These are phyloP conservation scores for Fusarium nematophilum DNA, from an alignment of 2,329 filamentous ascomycete species.

Conservation along the genomic window DNA sequence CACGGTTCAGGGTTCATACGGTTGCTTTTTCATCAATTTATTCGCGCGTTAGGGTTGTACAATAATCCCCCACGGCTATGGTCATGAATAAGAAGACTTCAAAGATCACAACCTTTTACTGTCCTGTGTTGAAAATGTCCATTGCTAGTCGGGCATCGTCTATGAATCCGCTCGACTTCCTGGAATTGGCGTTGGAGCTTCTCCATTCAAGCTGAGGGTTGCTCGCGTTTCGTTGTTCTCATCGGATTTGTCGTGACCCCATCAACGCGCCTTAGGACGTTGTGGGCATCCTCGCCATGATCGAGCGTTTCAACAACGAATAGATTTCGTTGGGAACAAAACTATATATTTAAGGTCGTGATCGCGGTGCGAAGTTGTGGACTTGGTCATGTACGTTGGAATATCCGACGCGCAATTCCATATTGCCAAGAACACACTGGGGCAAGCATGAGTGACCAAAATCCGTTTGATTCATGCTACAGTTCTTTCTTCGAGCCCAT, in stretches of 20 bases:
- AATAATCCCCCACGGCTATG: slow-evolving; percentile 76
- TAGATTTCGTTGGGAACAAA: no score
- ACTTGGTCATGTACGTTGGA: neutral
- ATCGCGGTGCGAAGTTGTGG: neutral
- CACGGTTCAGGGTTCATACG: slow-evolving; percentile 80
- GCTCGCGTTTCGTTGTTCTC: no score
- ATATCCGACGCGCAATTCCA: neutral
- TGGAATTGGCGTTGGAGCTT: no score
- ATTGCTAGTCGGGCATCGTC: no score
- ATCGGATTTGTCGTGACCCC: no score
- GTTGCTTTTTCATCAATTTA: slow-evolving; percentile 63
- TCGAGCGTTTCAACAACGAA: no score
- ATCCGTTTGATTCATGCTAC: slow-evolving; percentile 26
- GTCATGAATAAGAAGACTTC: slow-evolving; percentile 71
- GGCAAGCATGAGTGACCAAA: slow-evolving; percentile 16
- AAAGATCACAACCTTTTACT: slow-evolving; percentile 50
- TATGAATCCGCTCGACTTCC: no score
- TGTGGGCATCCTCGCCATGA: no score
- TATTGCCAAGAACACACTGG: neutral
- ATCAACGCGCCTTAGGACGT: no score
- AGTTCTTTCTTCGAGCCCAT: slow-evolving; percentile 15
- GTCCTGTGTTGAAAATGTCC: neutral
- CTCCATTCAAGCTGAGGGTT: no score
- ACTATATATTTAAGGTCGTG: no score
- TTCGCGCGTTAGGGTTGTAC: slow-evolving; percentile 73